Base-by-base conservation (phyloP, 192 early-diverging fungal genomes). In the Mortierella hygrophila region DNA sequence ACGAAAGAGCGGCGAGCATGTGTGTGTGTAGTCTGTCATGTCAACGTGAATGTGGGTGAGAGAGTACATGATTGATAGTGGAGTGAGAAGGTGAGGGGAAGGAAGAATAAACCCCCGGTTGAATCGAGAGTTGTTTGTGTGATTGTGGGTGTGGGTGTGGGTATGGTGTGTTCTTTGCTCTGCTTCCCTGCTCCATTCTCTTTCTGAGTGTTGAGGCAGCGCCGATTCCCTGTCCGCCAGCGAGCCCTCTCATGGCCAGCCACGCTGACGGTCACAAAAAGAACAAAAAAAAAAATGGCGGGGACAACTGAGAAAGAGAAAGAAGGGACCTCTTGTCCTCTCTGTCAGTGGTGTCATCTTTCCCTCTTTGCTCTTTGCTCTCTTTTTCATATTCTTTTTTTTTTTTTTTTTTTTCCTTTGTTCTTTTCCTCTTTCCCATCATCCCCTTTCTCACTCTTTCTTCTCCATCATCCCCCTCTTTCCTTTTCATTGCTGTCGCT, bases 401-500 rank as follows among this genome's bases (percentile, higher is more conserved):
- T 52, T 60, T 26, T 32, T 10, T 15, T 32, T 29, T 46, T 6
- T 49, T 29, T 46, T 0, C 16, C 16, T 52, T 18, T 4, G 16
- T 20, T 32, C 6, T 26, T 65, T 15, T 46, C 13, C 13, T 60
- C 57, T 60, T 60, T 60, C 57, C 57, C 57, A 60, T 60, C 57
- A n/a, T 60, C 23, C 60, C 10, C 60, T 60, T 26, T 32, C 60
- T 32, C 13, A 10, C 18, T 52, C 47, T 52, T 52, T 5, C 13
- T 1, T 32, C 23, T n/a, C 32, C 60, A 65, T 65, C 60, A 29
- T 65, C 60, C 60, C 86, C 16, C 74, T 68, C 44, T 71, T 47
- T 9, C 54, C 42, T 10, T 88, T 87, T 11, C 44, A 46, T 46
- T 46, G 44, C 13, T 15, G 44, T 82, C 82, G 42, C 78, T 76